These are phyloP conservation scores for Boeremia lycopersici DNA, from an alignment of 2,329 filamentous ascomycete species.

Conservation along the genomic window DNA sequence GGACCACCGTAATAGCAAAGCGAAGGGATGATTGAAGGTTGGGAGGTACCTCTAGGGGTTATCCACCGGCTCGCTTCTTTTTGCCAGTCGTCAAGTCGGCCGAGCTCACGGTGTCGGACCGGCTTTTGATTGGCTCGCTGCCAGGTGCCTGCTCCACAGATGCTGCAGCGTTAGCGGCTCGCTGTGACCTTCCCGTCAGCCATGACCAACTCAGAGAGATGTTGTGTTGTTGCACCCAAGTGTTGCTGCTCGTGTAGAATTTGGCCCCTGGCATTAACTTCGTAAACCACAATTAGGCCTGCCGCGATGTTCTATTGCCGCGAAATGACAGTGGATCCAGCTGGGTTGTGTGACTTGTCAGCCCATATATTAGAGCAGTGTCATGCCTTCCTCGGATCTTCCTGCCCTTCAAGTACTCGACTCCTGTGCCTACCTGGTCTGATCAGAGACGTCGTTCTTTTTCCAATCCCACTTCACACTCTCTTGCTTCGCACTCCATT, in stretches of 20 bases:
- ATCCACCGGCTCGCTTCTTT: background rate
- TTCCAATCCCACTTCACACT: background rate
- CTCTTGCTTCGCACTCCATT: too few relatives aligned
- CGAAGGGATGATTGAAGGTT: background rate
- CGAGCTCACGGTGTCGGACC: background rate
- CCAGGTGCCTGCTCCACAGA: background rate
- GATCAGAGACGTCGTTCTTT: too few relatives aligned
- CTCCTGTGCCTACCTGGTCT: too few relatives aligned
- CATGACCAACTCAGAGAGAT: background rate
- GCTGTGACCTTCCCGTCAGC: constrained; percentile 4
- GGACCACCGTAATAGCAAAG: background rate
- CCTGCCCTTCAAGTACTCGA: too few relatives aligned
- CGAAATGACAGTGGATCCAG: background rate
- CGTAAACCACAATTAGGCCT: background rate
- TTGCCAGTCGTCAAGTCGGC: background rate
- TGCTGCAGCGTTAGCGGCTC: background rate
- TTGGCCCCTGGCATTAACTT: background rate
- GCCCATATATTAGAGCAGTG: background rate
- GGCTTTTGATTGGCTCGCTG: constrained; percentile 12
- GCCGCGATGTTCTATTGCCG: background rate
- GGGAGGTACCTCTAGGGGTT: background rate
- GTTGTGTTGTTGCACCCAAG: background rate
- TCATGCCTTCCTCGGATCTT: too few relatives aligned
- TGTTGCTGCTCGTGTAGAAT: background rate
- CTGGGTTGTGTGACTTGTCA: background rate